Evolutionary conservation across 192 early-diverging fungal species (phyloP), one percentile per base, ranked within the genome.

Genomic region (Jimgerdemannia flammicorona): DNA sequence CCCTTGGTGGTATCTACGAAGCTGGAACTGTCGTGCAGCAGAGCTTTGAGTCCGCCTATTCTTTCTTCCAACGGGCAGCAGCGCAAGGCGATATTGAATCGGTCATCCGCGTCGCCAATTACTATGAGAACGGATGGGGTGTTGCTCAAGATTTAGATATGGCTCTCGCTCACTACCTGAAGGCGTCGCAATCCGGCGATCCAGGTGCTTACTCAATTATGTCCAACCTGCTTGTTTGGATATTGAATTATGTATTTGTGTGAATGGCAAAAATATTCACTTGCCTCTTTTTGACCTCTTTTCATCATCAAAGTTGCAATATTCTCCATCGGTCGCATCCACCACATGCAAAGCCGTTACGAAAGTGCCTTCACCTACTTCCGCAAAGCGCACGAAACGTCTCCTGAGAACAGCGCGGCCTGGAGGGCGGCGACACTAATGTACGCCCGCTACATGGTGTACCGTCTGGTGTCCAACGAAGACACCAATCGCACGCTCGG

Each of bases 111-210:
- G 43, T 87, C 4, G 86, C 78, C 3, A 77, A 70, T 18, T 75
- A 75, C 64, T 85, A 84, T 64, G 77, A 86, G 49, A 66, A 84
- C 70, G 86, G 86, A 20, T 44, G 75, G 19, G 72, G 74, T 41
- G 86, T 87, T 43, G 54, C 44, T 11, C 59, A 70, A 41, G 72
- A 85, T 59, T 66, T 72, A 3, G 77, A 68, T n/a, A 43, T 73
- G 4, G 73, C 79, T 42, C 65, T 74, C 11, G 54, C 72, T 11
- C 76, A 77, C 43, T 80, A 75, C 42, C 72, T 70, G 29, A 78
- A 78, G 66, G 76, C 82, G n/a, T 67, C 73, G 41, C 39, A 65
- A 49, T 54, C 73, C n/a, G 76, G 80, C 39, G 74, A 78, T 65
- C 19, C 67, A 59, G 49, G 49, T 59, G 14, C 29, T 29, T 29